Evolutionary conservation across 371 early-diverging fungal species (phyloP).

Genomic region (Haplosporangium sp.): DNA sequence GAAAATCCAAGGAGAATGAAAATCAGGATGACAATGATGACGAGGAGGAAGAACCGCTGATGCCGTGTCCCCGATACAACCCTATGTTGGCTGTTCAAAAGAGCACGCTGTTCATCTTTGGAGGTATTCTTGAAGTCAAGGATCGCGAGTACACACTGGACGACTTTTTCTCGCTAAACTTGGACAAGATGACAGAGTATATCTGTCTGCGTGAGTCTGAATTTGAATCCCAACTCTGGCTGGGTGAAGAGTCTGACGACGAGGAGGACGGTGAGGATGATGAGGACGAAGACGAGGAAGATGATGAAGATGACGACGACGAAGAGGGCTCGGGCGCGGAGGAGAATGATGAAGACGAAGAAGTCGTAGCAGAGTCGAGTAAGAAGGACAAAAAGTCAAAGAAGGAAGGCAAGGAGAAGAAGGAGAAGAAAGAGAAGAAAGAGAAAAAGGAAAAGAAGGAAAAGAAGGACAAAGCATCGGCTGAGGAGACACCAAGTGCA

Average conservation of each 20-base stretch:
- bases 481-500: conserved; percentile 33
- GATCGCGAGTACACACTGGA: conserved; percentile 68
- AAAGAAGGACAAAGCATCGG: conserved; percentile 47
- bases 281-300: conserved; percentile 53
- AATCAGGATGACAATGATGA: conserved; percentile 23
- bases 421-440: conserved; percentile 32
- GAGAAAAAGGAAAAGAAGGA: conserved; percentile 54
- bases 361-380: conserved; percentile 36
- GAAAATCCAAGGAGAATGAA: conserved; percentile 13
- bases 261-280: conserved; percentile 58
- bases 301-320: conserved; percentile 55
- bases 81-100: conserved; percentile 66
- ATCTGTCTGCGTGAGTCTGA: conserved; percentile 60
- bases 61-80: conserved; percentile 70
- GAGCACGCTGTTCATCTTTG: conserved; percentile 65
- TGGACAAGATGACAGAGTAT: conserved; percentile 72
- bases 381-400: conserved; percentile 47
- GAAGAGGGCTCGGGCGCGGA: conserved; percentile 43
- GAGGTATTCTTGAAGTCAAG: conserved; percentile 67
- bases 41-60: conserved; percentile 44
- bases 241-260: conserved; percentile 61
- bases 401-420: conserved; percentile 41
- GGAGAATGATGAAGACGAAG: conserved; percentile 31
- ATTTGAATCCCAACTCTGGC: conserved; percentile 56
- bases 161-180: conserved; percentile 69